Evolutionary conservation across 1,139 yeast species (phyloP).

Genomic region (Ogataea hybrid): DNA sequence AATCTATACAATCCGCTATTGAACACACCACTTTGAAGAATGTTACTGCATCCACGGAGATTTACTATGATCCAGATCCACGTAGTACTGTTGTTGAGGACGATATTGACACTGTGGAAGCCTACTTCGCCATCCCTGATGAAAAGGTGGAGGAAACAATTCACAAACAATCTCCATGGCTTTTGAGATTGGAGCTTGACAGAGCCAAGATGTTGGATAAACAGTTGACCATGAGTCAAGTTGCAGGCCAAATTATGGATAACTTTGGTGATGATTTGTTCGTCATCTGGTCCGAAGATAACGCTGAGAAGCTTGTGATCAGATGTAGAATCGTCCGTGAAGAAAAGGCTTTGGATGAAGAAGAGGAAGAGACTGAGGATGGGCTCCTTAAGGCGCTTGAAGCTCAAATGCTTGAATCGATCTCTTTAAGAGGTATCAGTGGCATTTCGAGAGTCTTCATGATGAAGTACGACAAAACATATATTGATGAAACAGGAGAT

Average conservation of each 20-base stretch:
- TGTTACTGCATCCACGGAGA: conserved; percentile 97
- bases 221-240: conserved; percentile 97
- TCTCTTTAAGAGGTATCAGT: conserved; percentile 93
- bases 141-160: conserved; percentile 93
- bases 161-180: conserved; percentile 97
- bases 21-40: conserved; percentile 94
- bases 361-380: conserved; percentile 95
- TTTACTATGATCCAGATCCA: conserved; percentile 97
- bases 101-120: conserved; percentile 95
- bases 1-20: conserved; percentile 92
- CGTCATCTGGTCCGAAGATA: conserved; percentile 99
- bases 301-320: conserved; percentile 92
- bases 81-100: conserved; percentile 93
- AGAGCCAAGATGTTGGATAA: conserved; percentile 99
- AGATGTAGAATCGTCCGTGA: conserved; percentile 99
- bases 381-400: conserved; percentile 94
- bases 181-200: conserved; percentile 91
- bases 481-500: conserved; percentile 83
- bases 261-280: conserved; percentile 93
- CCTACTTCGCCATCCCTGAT: conserved; percentile 96
- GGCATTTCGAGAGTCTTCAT: conserved; percentile 89
- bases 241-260: conserved; percentile 92
- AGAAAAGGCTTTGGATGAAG: conserved; percentile 90
- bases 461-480: conserved; percentile 88
- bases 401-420: conserved; percentile 93